These are phyloP conservation scores for Zymoseptoria tritici DNA, from an alignment of 2,329 filamentous ascomycete species.

Conservation along the genomic window DNA sequence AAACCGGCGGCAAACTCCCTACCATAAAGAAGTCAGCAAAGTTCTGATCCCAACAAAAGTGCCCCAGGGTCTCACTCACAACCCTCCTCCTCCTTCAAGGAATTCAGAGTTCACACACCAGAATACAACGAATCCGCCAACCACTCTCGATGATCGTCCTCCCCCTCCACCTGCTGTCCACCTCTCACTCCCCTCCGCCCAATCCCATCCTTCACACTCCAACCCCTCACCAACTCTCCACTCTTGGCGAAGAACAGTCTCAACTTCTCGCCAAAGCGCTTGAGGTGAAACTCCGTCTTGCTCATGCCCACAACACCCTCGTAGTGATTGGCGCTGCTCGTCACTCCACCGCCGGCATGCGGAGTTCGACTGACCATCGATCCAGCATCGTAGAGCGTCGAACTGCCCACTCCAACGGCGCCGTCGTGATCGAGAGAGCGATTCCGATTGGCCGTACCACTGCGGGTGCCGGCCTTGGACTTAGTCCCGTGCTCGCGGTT, in stretches of 20 bases:
- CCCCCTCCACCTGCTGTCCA: not conserved
- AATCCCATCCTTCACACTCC: conserved; percentile 2
- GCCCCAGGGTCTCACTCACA: not conserved
- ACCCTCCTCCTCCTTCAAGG: not conserved
- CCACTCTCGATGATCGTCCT: conserved; percentile 15
- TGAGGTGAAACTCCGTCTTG: conserved; percentile 34
- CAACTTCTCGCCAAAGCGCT: conserved; percentile 34
- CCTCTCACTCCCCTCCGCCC: not conserved
- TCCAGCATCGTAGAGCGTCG: conserved; percentile 24
- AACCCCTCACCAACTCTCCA: conserved; percentile 26
- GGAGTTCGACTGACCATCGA: conserved; percentile 11
- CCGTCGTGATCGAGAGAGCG: conserved; percentile 16
- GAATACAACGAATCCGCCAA: conserved; percentile 25
- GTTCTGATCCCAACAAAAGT: not conserved
- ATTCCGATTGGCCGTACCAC: conserved; percentile 11
- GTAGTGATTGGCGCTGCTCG: conserved; percentile 20
- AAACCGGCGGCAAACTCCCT: not conserved
- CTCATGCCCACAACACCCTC: conserved; percentile 32
- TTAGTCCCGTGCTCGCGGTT: conserved; percentile 10
- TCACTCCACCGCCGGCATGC: conserved; percentile 13
- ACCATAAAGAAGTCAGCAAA: conserved; percentile 3
- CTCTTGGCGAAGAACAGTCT: conserved; percentile 30
- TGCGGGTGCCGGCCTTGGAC: not conserved
- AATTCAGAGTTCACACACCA: conserved; percentile 14
- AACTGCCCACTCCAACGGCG: conserved; percentile 10